These are phyloP conservation scores for Diaporthe amygdali DNA, from an alignment of 2,329 filamentous ascomycete genomes.

Conservation along the genomic window DNA sequence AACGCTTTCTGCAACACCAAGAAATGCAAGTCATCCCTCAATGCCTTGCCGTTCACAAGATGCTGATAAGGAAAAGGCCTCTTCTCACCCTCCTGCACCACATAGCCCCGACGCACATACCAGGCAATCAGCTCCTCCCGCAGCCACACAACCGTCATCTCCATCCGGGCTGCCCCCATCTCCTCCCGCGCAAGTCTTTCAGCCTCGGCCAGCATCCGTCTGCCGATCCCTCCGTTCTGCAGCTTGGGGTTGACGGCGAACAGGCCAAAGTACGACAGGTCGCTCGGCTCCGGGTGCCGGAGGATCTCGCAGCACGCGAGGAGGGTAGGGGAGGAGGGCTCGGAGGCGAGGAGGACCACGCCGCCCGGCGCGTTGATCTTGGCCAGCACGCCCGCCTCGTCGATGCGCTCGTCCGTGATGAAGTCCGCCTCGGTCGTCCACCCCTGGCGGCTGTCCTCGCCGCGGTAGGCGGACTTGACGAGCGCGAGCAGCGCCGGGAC, in stretches of 20 bases:
- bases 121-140: slow-evolving; percentile 50
- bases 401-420: slow-evolving; percentile 49
- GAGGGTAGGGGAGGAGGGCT: slow-evolving; percentile 27
- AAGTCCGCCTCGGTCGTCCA: slow-evolving; percentile 55
- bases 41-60: slow-evolving; percentile 39
- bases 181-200: slow-evolving; percentile 42
- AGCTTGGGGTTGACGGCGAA: slow-evolving; percentile 50
- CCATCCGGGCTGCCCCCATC: slow-evolving; percentile 42
- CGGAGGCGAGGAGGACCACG: slow-evolving; percentile 40
- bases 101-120: slow-evolving; percentile 51
- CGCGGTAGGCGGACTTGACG: slow-evolving; percentile 50
- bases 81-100: slow-evolving; percentile 40
- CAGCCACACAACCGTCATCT: slow-evolving; percentile 50
- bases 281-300: slow-evolving; percentile 29
- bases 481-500: slow-evolving; percentile 40
- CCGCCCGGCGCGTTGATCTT: slow-evolving; percentile 47
- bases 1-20: slow-evolving; percentile 44
- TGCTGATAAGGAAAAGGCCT: slow-evolving; percentile 47
- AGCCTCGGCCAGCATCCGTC: slow-evolving; percentile 44
- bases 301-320: slow-evolving; percentile 52
- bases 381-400: slow-evolving; percentile 36
- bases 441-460: slow-evolving; percentile 43
- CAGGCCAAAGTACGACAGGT: slow-evolving; percentile 49
- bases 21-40: slow-evolving; percentile 51
- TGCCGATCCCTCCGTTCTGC: slow-evolving; percentile 51